phyloP scores from a whole-genome alignment of 208 protist genomes.

The Strigomonas culicis region DNA sequence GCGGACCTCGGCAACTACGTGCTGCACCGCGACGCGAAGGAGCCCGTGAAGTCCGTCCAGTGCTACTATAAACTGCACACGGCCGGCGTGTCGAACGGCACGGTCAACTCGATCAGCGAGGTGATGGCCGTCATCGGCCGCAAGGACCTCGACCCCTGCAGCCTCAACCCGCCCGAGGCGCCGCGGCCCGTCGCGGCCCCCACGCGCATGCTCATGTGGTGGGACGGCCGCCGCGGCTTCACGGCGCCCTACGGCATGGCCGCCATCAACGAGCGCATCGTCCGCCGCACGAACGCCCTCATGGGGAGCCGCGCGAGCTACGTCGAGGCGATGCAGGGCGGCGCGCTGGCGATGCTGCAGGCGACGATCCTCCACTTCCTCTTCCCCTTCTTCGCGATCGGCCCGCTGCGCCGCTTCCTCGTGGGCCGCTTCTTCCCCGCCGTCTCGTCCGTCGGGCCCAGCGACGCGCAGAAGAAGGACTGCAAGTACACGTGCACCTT shows the following conservation, averaged over 20 bases:
- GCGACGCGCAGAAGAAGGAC: slow-evolving; percentile 30
- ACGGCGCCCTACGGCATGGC: slow-evolving; percentile 64
- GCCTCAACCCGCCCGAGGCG: slow-evolving; percentile 32
- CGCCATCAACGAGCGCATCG: slow-evolving; percentile 63
- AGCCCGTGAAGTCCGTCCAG: slow-evolving; percentile 40
- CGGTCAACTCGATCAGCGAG: slow-evolving; percentile 41
- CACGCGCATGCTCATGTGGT: slow-evolving; percentile 50
- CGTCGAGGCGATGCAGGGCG: slow-evolving; percentile 43
- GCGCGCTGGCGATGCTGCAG: slow-evolving; percentile 22
- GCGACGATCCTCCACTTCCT: slow-evolving; percentile 25
- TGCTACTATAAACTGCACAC: slow-evolving; percentile 31
- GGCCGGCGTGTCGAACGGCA: slow-evolving; percentile 59
- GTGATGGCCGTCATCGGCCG: slow-evolving; percentile 22
- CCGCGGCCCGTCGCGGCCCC: slow-evolving; percentile 27
- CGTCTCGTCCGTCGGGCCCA: slow-evolving; percentile 37
- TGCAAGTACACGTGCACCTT: slow-evolving; percentile 49
- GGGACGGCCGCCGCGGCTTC: slow-evolving; percentile 37
- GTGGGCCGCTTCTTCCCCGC: slow-evolving; percentile 26
- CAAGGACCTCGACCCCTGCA: slow-evolving; percentile 37
- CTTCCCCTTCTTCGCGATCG: slow-evolving; percentile 24
- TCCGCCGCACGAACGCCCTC: slow-evolving; percentile 83
- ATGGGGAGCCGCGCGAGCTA: slow-evolving; percentile 45
- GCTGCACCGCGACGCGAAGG: slow-evolving; percentile 36
- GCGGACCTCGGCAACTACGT: slow-evolving; percentile 85
- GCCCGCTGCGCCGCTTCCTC: slow-evolving; percentile 39